Evolutionary conservation across 768 basidiomycete species (phyloP).

Genomic region (Agrocybe praecox): DNA sequence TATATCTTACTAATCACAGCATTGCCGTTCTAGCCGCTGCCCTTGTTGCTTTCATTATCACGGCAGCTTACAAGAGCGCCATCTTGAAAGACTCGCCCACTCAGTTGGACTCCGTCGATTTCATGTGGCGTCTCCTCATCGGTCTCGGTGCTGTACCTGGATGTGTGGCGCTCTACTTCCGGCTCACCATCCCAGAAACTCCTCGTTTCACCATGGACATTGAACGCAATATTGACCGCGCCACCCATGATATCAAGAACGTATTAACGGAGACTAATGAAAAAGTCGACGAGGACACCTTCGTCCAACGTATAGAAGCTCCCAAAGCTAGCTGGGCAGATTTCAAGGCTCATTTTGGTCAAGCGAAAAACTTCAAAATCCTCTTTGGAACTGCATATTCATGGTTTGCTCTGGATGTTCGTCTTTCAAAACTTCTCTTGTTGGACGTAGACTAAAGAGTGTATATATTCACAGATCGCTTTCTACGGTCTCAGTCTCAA

Average conservation of each 20-base stretch:
- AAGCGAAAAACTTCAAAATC: constrained; percentile 80
- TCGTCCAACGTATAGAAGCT: constrained; percentile 60
- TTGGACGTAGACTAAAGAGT: not conserved
- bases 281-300: constrained; percentile 55
- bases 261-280: constrained; percentile 56
- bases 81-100: constrained; percentile 45
- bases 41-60: constrained; percentile 64
- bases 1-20: not conserved
- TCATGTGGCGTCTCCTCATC: constrained; percentile 85
- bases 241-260: constrained; percentile 69
- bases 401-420: constrained; percentile 87
- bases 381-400: constrained; percentile 79
- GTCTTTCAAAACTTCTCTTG: constrained; percentile 24
- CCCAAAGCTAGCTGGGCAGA: constrained; percentile 72
- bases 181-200: constrained; percentile 90
- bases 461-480: constrained; percentile 55
- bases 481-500: constrained; percentile 92
- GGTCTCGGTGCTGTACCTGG: constrained; percentile 87
- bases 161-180: constrained; percentile 84
- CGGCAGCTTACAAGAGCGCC: constrained; percentile 66
- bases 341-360: constrained; percentile 67
- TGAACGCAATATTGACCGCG: constrained; percentile 80
- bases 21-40: constrained; percentile 57
- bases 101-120: constrained; percentile 59
- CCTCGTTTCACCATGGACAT: constrained; percentile 93